These are phyloP conservation scores for Geotrichum cucujoidarum DNA, from an alignment of 1,139 yeast genomes.

Conservation along the genomic window DNA sequence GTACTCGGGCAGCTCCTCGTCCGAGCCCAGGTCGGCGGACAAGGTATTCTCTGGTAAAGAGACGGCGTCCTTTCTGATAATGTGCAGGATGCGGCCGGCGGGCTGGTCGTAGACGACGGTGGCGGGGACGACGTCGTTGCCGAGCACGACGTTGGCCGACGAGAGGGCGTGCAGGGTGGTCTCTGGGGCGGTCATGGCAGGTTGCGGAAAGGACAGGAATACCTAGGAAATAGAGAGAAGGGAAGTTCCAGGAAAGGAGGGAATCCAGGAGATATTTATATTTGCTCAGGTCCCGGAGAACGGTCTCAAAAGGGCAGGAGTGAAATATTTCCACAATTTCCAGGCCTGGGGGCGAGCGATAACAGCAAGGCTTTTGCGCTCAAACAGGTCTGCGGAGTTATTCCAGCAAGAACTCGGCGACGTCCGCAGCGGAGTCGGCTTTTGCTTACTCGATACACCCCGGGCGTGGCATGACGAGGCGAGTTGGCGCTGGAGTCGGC, in stretches of 20 bases:
- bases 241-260: background rate
- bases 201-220: background rate
- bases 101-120: conserved; percentile 59
- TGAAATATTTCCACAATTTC: no score
- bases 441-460: no score
- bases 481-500: no score
- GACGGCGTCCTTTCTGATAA: conserved; percentile 7
- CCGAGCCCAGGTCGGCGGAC: background rate
- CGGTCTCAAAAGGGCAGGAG: no score
- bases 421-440: no score
- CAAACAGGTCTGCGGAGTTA: no score
- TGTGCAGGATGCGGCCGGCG: conserved; percentile 53
- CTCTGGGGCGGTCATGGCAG: background rate
- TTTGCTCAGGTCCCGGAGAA: background rate
- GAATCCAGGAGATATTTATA: background rate
- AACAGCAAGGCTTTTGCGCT: no score
- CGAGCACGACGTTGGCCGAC: conserved; percentile 57
- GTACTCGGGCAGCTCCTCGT: background rate
- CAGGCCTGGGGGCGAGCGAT: no score
- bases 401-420: no score
- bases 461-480: no score
- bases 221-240: background rate
- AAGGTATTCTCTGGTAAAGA: background rate
- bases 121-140: conserved; percentile 52
- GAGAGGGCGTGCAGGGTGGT: conserved; percentile 45